Evolutionary conservation across 1,284 basidiomycete species (phyloP).

Genomic region (Ceratobasidium sp.): DNA sequence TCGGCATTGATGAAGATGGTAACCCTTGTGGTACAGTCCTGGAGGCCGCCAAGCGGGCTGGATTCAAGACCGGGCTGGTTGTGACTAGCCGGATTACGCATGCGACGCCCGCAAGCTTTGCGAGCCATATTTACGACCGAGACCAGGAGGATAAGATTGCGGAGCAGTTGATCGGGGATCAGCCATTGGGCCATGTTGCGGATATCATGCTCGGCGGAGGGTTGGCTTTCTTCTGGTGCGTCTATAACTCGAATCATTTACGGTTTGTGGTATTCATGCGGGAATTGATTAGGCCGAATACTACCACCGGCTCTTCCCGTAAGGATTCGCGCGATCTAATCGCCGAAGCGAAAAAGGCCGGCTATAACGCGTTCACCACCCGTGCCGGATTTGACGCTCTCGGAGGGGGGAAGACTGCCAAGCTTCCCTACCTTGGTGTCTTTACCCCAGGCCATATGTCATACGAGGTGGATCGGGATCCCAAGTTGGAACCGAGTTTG

Average conservation of each 20-base stretch:
- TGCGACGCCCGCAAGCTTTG: constrained; percentile 56
- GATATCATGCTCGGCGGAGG: constrained; percentile 57
- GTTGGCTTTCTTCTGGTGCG: constrained; percentile 49
- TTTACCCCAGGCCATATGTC: constrained; percentile 55
- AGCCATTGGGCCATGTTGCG: constrained; percentile 53
- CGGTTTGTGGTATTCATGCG: too few species aligned
- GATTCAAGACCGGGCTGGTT: constrained; percentile 55
- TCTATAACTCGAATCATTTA: too few species aligned
- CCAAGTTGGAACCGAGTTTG: constrained; percentile 54
- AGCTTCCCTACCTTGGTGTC: constrained; percentile 53
- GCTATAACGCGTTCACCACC: constrained; percentile 53
- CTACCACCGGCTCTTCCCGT: constrained; percentile 53
- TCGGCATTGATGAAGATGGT: constrained; percentile 55
- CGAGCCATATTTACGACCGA: constrained; percentile 55
- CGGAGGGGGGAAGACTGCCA: constrained; percentile 38
- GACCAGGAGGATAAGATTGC: constrained; percentile 56
- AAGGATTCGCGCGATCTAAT: constrained; percentile 55
- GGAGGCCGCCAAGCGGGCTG: constrained; percentile 56
- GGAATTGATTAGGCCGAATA: constrained; percentile 52
- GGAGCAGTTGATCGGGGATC: constrained; percentile 54
- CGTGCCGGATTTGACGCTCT: constrained; percentile 54
- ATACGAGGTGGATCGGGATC: constrained; percentile 57
- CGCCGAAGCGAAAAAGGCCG: constrained; percentile 52
- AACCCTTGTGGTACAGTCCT: constrained; percentile 57
- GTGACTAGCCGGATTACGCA: constrained; percentile 56